Evolutionary conservation across 2,329 filamentous ascomycete species (phyloP).

Genomic region (Ophidiomyces ophidiicola): DNA sequence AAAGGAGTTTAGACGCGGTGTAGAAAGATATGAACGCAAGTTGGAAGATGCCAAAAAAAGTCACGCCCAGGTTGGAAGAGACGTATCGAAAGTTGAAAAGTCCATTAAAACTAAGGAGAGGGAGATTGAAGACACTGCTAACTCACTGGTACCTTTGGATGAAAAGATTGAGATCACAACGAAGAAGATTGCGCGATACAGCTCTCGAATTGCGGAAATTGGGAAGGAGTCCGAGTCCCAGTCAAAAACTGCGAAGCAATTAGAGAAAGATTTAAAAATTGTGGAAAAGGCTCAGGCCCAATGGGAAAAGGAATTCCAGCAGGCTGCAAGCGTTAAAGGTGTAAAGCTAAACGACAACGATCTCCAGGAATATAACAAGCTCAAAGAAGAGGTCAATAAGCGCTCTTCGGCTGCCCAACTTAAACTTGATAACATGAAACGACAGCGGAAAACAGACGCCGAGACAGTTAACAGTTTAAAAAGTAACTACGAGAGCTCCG

Average conservation of each 20-base stretch:
- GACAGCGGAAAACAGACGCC: conserved; percentile 81
- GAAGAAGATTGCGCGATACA: conserved; percentile 56
- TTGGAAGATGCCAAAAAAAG: conserved; percentile 73
- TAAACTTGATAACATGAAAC: conserved; percentile 72
- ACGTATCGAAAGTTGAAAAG: conserved; percentile 70
- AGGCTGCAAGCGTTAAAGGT: conserved; percentile 73
- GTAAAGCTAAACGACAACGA: conserved; percentile 75
- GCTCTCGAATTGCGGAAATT: conserved; percentile 57
- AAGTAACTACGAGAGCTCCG: conserved; percentile 69
- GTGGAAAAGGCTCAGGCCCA: conserved; percentile 84
- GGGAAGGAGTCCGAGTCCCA: conserved; percentile 66
- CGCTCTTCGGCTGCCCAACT: conserved; percentile 69
- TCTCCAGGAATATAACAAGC: conserved; percentile 74
- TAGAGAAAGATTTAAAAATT: conserved; percentile 64
- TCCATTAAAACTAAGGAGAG: conserved; percentile 76
- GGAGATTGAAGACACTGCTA: conserved; percentile 74
- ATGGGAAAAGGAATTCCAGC: conserved; percentile 79
- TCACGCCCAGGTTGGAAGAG: conserved; percentile 63
- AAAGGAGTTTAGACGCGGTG: conserved; percentile 78
- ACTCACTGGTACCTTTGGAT: conserved; percentile 73
- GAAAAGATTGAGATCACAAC: conserved; percentile 78
- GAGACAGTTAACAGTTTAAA: conserved; percentile 82
- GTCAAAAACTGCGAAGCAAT: conserved; percentile 53
- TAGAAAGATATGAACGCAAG: conserved; percentile 68
- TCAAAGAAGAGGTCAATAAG: conserved; percentile 74